These are phyloP conservation scores for Calendula officinalis DNA, from an alignment of 129 eudicot species.

Conservation along the genomic window DNA sequence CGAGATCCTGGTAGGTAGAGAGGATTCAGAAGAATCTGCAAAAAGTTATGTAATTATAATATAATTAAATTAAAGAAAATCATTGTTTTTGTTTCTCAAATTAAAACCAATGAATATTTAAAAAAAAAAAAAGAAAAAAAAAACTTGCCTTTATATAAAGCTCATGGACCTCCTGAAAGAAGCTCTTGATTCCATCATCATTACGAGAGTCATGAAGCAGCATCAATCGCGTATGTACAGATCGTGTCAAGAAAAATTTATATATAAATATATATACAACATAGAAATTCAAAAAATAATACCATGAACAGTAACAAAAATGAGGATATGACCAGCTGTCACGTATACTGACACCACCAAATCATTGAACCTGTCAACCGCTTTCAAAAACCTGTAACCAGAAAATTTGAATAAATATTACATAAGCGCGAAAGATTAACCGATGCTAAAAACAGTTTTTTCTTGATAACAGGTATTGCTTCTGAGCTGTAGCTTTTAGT, in stretches of 20 bases:
- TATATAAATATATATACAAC: not conserved
- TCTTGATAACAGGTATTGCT: too few species aligned
- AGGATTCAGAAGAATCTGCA: constrained; percentile 79
- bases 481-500: too few species aligned
- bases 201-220: constrained; percentile 93
- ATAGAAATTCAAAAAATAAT: not conserved
- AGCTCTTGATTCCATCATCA: constrained; percentile 91
- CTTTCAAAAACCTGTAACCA: constrained; percentile 66
- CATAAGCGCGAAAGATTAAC: not conserved
- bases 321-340: constrained; percentile 94
- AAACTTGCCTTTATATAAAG: constrained; percentile 67
- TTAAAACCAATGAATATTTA: too few species aligned
- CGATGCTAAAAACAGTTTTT: too few species aligned
- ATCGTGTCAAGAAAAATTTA: constrained; percentile 35
- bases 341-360: constrained; percentile 89
- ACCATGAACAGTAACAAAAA: not conserved
- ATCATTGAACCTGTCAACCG: constrained; percentile 84
- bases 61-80: too few species aligned
- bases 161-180: constrained; percentile 96
- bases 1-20: constrained; percentile 89
- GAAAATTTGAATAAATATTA: not conserved
- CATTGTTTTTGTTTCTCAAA: too few species aligned
- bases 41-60: not conserved
- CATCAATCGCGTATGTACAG: constrained; percentile 79
- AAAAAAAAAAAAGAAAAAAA: not conserved